Evolutionary conservation across 805 yeast genomes (phyloP).

Genomic region (Ascoidea rubescens): DNA sequence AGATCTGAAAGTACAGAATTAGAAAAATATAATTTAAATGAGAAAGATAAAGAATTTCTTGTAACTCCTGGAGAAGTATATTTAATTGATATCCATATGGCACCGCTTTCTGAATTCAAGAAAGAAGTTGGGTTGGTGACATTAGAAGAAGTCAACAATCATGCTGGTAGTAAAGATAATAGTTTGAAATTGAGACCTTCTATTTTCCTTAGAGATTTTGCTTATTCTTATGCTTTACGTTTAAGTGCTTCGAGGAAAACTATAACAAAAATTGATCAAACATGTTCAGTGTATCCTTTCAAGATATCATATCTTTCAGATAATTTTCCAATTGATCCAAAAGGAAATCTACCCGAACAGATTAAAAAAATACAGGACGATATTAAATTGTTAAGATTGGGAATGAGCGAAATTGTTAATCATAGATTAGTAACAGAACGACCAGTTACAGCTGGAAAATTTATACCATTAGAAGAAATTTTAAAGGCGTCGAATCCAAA

Average conservation of each 20-base stretch:
- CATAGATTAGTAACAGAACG: conserved; percentile 64
- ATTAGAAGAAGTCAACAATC: conserved; percentile 50
- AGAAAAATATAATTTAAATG: background rate
- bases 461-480: conserved; percentile 55
- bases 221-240: conserved; percentile 66
- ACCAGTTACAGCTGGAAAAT: conserved; percentile 60
- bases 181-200: conserved; percentile 41
- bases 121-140: conserved; percentile 55
- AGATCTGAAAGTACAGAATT: conserved; percentile 17
- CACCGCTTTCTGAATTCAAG: conserved; percentile 37
- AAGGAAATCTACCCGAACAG: conserved; percentile 19
- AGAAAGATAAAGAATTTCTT: conserved; percentile 40
- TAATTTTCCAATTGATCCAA: conserved; percentile 41
- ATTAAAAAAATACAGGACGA: conserved; percentile 35
- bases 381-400: conserved; percentile 51
- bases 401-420: conserved; percentile 67
- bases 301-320: conserved; percentile 62
- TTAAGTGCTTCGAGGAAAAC: conserved; percentile 61
- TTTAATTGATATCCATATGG: conserved; percentile 69
- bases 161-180: conserved; percentile 46
- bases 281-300: conserved; percentile 81
- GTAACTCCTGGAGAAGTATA: conserved; percentile 79
- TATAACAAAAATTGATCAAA: conserved; percentile 54
- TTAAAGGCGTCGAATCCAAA: conserved; percentile 48
- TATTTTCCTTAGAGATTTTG: conserved; percentile 73